Conservation (phyloP, 1,284 basidiomycete genomes). For the Rhodotorula sp. region DNA sequence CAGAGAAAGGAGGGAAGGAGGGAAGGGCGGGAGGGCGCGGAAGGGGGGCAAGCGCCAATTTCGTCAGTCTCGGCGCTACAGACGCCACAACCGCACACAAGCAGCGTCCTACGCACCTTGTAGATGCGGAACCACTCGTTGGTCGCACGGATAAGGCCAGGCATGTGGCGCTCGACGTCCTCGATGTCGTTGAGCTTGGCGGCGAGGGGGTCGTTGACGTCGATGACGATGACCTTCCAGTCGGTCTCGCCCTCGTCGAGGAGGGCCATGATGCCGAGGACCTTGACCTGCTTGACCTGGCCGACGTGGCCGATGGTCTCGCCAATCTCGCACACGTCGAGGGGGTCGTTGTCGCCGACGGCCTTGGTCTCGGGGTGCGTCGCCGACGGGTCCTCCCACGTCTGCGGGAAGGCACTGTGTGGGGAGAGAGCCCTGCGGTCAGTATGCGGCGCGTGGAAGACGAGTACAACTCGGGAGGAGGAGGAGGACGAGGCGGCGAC, state of each 20-base stretch:
- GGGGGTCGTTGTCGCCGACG: conserved; percentile 98
- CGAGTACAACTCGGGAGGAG: background rate
- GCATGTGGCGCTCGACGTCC: conserved; percentile 97
- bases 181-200: conserved; percentile 98
- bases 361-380: conserved; percentile 97
- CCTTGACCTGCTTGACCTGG: conserved; percentile 99
- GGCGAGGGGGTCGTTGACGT: conserved; percentile 93
- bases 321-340: conserved; percentile 99
- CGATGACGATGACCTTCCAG: conserved; percentile 98
- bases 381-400: conserved; percentile 93
- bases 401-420: conserved; percentile 85
- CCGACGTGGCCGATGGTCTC: conserved; percentile 97
- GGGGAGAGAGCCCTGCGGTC: background rate
- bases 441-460: background rate
- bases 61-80: background rate
- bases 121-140: conserved; percentile 63
- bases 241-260: conserved; percentile 98
- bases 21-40: background rate
- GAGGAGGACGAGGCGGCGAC: background rate
- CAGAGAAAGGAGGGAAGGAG: background rate
- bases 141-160: conserved; percentile 75
- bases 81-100: background rate
- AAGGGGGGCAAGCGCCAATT: background rate
- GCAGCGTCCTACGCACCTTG: background rate
- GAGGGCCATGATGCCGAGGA: conserved; percentile 99